Conservation (phyloP, 2,329 filamentous ascomycete species). For the Phialemonium atrogriseum region DNA sequence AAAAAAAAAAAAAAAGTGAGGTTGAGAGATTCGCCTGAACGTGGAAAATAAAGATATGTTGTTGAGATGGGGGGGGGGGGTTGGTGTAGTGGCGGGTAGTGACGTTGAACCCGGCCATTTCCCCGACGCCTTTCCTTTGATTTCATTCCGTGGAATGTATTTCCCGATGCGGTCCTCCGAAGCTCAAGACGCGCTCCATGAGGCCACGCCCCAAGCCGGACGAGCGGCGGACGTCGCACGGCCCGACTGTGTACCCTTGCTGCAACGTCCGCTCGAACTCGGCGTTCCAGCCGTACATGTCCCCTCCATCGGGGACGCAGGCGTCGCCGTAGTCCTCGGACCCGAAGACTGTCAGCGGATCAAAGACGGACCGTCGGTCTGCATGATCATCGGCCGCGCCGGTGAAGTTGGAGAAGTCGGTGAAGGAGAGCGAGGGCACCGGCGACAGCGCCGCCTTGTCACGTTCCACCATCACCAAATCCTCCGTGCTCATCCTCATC, state of each 20-base stretch:
- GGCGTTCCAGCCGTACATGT: constrained; percentile 48
- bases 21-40: neutral
- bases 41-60: neutral
- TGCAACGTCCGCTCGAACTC: constrained; percentile 27
- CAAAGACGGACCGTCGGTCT: constrained; percentile 14
- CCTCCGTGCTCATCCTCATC: constrained; percentile 16
- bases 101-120: neutral
- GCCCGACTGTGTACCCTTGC: constrained; percentile 14
- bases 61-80: neutral
- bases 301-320: constrained; percentile 21
- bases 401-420: constrained; percentile 29
- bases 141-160: neutral
- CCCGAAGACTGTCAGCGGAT: constrained; percentile 16
- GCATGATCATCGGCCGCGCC: constrained; percentile 22
- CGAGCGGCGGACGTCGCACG: constrained; percentile 5
- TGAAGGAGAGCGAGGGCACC: constrained; percentile 11
- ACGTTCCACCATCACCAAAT: too few species aligned
- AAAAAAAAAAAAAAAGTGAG: too few species aligned
- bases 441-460: constrained; percentile 4
- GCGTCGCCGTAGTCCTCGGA: constrained; percentile 20
- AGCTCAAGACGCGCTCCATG: constrained; percentile 30
- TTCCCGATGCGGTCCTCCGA: constrained; percentile 8
- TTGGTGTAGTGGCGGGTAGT: neutral
- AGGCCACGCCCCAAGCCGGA: constrained; percentile 22
- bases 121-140: neutral